phyloP scores from a whole-genome alignment of 2,329 filamentous ascomycete species.

The Arthroderma uncinatum region DNA sequence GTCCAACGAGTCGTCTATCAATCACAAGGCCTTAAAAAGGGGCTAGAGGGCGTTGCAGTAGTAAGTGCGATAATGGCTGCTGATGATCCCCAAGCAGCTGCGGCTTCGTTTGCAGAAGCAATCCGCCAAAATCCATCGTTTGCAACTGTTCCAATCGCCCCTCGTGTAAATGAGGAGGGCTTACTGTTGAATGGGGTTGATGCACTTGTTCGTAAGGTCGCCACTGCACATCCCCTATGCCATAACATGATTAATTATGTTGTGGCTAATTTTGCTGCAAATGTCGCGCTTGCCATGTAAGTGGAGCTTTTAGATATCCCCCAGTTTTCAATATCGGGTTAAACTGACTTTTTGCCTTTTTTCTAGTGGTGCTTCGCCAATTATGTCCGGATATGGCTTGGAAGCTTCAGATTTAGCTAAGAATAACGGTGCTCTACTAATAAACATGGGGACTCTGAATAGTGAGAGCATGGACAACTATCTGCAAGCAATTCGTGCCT shows the following conservation, averaged over 20 bases:
- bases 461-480: conserved; percentile 63
- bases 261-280: conserved; percentile 89
- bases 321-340: background rate
- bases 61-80: conserved; percentile 81
- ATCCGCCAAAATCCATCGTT: conserved; percentile 37
- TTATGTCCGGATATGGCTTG: conserved; percentile 80
- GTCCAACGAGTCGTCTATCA: conserved; percentile 63
- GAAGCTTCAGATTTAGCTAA: conserved; percentile 72
- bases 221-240: conserved; percentile 56
- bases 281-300: conserved; percentile 66
- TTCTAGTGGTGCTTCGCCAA: conserved; percentile 63
- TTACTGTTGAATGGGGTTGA: conserved; percentile 30
- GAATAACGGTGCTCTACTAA: conserved; percentile 65
- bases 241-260: conserved; percentile 98
- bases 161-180: conserved; percentile 21
- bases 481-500: conserved; percentile 61
- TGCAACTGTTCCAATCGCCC: conserved; percentile 22
- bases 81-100: conserved; percentile 51
- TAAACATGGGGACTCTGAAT: conserved; percentile 92
- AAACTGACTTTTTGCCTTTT: background rate
- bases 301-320: conserved; percentile 10
- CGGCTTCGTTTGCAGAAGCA: conserved; percentile 47
- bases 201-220: conserved; percentile 49
- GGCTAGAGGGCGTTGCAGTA: conserved; percentile 70
- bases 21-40: conserved; percentile 46